Evolutionary conservation across 2,329 filamentous ascomycete species (phyloP), one percentile per base, ranked within the genome.

Genomic region (Colletotrichum siamense): DNA sequence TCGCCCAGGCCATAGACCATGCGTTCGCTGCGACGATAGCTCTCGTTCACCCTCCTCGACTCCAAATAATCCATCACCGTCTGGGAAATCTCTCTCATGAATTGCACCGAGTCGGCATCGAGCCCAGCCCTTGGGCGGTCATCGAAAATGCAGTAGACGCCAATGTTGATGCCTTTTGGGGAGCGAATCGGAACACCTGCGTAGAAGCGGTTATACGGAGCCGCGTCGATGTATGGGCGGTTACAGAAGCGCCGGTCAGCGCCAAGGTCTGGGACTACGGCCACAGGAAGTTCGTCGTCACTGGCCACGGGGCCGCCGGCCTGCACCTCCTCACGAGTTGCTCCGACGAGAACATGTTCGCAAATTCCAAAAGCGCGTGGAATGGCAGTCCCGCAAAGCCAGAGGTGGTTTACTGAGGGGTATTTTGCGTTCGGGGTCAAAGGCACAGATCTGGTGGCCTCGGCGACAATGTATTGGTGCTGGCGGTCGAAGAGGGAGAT

Each of bases 401-500:
- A 80, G 3, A 81, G 64, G 18, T 79, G 63, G 15, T 77, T 74
- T 28, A 74, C 72, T 2, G 61, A 30, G 12, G 52, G 24, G 15
- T 75, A 69, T 13, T 62, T 61, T 68, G 12, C 77, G 44, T 34
- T 81, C 78, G 71, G 81, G 62, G 82, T 79, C 7, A 90, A 79
- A 0, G 84, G 85, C 4, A 86, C 81, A 2, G 82, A 83, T 2
- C 83, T 83, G 1, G 88, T 89, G 8, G 89, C 88, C 77, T 91
- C 89, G 69, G 89, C 88, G 18, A 91, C 81, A 24, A 91, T 82
- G 76, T 90, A 86, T 75, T 91, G 89, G 62, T 85, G 79, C 6
- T 83, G 82, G 6, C 81, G 81, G 77, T 90, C 89, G 76, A 91
- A 90, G 22, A 91, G 82, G 2, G 89, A 91, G 64, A 91, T 84